Evolutionary conservation across 768 basidiomycete species (phyloP).

Genomic region (Suillus subalutaceus): DNA sequence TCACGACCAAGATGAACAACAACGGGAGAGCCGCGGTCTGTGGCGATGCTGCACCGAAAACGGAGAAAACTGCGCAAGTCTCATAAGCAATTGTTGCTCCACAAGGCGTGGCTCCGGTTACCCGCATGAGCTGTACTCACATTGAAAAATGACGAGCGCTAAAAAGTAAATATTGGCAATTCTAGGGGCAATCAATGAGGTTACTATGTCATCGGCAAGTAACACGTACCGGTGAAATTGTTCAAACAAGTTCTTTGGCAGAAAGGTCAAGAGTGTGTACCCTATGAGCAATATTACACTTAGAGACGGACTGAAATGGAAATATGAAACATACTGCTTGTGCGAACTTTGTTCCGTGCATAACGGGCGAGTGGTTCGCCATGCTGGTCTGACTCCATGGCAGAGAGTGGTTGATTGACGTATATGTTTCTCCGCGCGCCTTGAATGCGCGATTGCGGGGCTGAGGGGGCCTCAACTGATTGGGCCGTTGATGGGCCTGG

Average conservation of each 20-base stretch:
- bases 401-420: conserved; percentile 71
- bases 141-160: conserved; percentile 76
- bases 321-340: conserved; percentile 69
- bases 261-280: conserved; percentile 87
- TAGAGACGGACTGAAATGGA: not conserved
- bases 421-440: conserved; percentile 76
- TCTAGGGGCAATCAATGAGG: conserved; percentile 36
- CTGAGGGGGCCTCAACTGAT: conserved; percentile 23
- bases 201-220: not conserved
- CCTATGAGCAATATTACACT: conserved; percentile 46
- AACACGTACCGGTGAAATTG: conserved; percentile 81
- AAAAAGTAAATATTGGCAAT: conserved; percentile 95
- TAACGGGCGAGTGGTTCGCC: conserved; percentile 85
- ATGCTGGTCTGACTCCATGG: conserved; percentile 62
- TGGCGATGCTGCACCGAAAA: conserved; percentile 88
- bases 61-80: conserved; percentile 66
- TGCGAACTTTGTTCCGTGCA: conserved; percentile 90
- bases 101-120: not conserved
- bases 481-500: conserved; percentile 30
- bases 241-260: conserved; percentile 94
- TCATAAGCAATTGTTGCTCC: conserved; percentile 17
- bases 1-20: conserved; percentile 83
- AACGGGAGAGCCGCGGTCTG: conserved; percentile 84
- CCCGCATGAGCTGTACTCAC: conserved; percentile 40
- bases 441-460: conserved; percentile 31